phyloP scores from a whole-genome alignment of 805 yeast genomes.

The Debaryomyces castellii region DNA sequence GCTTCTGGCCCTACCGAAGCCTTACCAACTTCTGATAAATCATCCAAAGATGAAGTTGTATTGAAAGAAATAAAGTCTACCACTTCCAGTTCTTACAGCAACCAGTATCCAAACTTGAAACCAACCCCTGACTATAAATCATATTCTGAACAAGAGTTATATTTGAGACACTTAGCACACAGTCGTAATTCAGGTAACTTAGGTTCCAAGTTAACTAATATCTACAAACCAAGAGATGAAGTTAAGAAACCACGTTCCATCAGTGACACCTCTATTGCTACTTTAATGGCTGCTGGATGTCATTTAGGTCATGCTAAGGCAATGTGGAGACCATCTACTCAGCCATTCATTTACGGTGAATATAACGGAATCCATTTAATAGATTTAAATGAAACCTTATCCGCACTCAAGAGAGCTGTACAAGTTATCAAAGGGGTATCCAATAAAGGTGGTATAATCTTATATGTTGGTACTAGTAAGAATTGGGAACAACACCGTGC shows the following conservation, averaged over 20 bases:
- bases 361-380: slow-evolving; percentile 90
- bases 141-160: slow-evolving; percentile 76
- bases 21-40: not conserved
- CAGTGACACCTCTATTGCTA: slow-evolving; percentile 61
- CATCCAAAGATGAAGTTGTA: slow-evolving; percentile 7
- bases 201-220: slow-evolving; percentile 64
- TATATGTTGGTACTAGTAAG: slow-evolving; percentile 81
- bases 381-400: slow-evolving; percentile 81
- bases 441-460: slow-evolving; percentile 77
- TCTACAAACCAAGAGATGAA: slow-evolving; percentile 70
- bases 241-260: slow-evolving; percentile 57
- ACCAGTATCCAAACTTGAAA: slow-evolving; percentile 59
- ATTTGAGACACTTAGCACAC: slow-evolving; percentile 69
- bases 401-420: slow-evolving; percentile 76
- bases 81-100: slow-evolving; percentile 27
- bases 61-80: slow-evolving; percentile 28
- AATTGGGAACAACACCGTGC: slow-evolving; percentile 66
- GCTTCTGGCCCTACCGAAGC: slow-evolving; percentile 6
- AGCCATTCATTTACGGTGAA: slow-evolving; percentile 83
- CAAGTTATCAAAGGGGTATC: slow-evolving; percentile 82
- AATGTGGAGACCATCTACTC: slow-evolving; percentile 75
- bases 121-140: slow-evolving; percentile 62
- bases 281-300: slow-evolving; percentile 86
- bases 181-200: slow-evolving; percentile 50
- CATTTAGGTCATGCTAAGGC: slow-evolving; percentile 91